Evolutionary conservation across 768 basidiomycete species (phyloP).

Genomic region (Hemileccinum rubropunctum): DNA sequence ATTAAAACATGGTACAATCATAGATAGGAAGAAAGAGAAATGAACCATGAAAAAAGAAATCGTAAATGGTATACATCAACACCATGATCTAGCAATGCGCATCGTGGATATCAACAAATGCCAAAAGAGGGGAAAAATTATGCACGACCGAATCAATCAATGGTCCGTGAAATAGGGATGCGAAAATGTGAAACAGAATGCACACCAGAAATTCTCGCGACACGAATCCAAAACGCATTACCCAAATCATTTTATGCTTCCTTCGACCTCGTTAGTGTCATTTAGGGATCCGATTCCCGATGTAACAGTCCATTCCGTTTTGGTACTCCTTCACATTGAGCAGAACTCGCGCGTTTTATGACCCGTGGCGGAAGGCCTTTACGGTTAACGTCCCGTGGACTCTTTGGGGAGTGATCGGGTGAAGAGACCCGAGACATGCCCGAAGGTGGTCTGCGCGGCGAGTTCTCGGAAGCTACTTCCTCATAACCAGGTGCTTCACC

Average conservation of each 20-base stretch:
- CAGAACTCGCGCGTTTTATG: slow-evolving; percentile 31
- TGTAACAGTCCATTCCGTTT: slow-evolving; percentile 29
- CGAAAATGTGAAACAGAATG: slow-evolving; percentile 6
- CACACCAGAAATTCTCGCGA: slow-evolving; percentile 3
- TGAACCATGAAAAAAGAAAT: neutral
- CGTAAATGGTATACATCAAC: slow-evolving; percentile 21
- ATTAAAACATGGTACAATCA: slow-evolving; percentile 16
- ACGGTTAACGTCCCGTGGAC: slow-evolving; percentile 13
- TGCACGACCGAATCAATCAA: slow-evolving; percentile 4
- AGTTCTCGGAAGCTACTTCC: slow-evolving; percentile 7
- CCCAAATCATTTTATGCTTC: slow-evolving; percentile 18
- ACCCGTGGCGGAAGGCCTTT: slow-evolving; percentile 17
- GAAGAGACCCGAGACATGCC: slow-evolving; percentile 4
- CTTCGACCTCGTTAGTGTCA: slow-evolving; percentile 19
- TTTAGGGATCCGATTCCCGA: slow-evolving; percentile 31
- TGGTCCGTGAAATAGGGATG: slow-evolving; percentile 4
- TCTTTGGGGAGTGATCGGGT: slow-evolving; percentile 5
- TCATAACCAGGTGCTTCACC: neutral
- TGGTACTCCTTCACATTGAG: slow-evolving; percentile 22
- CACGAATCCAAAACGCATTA: slow-evolving; percentile 9
- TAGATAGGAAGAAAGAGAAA: slow-evolving; percentile 4
- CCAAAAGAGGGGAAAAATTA: neutral
- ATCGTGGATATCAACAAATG: slow-evolving; percentile 24
- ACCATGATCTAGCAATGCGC: slow-evolving; percentile 24
- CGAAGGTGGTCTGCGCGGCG: slow-evolving; percentile 8